phyloP scores from a whole-genome alignment of 495 filamentous ascomycete species.

The Penicillium subrubescens region DNA sequence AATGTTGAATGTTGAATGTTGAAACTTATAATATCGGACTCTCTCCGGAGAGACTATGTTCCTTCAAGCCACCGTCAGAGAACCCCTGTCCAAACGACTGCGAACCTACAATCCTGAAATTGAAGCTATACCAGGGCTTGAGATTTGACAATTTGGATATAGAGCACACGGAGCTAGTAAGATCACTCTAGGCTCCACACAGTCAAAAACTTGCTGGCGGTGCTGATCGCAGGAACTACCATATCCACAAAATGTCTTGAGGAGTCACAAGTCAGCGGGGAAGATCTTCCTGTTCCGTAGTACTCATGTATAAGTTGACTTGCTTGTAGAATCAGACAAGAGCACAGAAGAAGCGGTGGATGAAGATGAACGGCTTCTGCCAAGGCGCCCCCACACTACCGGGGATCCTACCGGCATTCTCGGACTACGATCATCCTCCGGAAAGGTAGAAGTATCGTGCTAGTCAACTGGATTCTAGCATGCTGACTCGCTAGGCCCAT shows the following conservation, averaged over 20 bases:
- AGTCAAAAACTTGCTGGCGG: slow-evolving; percentile 12
- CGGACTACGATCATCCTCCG: slow-evolving; percentile 14
- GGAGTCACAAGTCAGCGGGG: neutral
- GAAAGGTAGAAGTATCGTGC: neutral
- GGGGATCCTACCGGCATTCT: neutral
- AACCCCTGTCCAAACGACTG: slow-evolving; percentile 4
- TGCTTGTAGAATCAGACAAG: neutral
- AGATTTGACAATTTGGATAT: neutral
- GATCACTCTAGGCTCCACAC: neutral
- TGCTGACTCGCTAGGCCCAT: neutral
- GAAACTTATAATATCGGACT: neutral
- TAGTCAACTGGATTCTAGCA: neutral
- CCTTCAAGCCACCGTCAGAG: neutral
- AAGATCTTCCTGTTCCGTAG: neutral
- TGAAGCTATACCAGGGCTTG: neutral
- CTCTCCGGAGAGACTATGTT: neutral
- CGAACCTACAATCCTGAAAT: neutral
- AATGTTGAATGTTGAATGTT: neutral
- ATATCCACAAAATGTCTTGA: neutral
- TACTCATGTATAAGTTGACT: no score
- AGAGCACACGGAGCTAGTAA: neutral
- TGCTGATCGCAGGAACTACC: slow-evolving; percentile 13
- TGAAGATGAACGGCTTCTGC: slow-evolving; percentile 1
- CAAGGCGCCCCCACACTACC: slow-evolving; percentile 23
- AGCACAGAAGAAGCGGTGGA: neutral